Base-by-base conservation (phyloP, 768 basidiomycete genomes). In the Lentinus tigrinus region DNA sequence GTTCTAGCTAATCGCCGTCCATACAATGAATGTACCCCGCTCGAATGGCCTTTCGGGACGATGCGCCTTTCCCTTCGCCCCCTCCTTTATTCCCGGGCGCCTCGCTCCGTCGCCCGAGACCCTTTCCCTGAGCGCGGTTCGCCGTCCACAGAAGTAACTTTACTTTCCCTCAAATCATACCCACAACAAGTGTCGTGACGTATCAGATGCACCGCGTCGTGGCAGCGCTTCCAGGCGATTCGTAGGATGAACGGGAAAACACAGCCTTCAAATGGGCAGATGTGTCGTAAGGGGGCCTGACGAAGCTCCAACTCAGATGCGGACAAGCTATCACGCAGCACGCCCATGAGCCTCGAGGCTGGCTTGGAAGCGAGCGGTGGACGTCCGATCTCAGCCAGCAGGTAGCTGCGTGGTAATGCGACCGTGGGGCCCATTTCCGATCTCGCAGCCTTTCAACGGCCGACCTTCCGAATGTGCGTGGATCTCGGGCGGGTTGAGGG, bases 261-360 rank as follows among this genome's bases (percentile, higher is more conserved):
- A 13, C 13, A 46, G 43, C n/a, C 21, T 19, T 23, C 43, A 46
- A 46, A 46, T 26, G 24, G 43, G 44, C 54, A 21, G 40, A 24
- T 24, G 23, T 37, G 43, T 54, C 34, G 23, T 14, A 47, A 17
- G 39, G 31, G 23, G 14, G 47, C 24, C 19, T 23, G 47, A 17
- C 36, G 44, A 42, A 37, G 50, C 28, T 31, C 31, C 10, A 19
- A 52, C 44, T 44, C 44, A 19, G 34, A 21, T 42, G 54, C 58
- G 21, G 34, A 53, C 54, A 54, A 36, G 53, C 28, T 52, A 60
- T 60, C 58, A 60, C 58, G 58, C 58, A 60, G 53, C 58, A 40
- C 53, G 17, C 40, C 27, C 58, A 55, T 54, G 43, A 26, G 43
- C 43, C 43, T 46, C 43, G 52, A 49, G 58, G 53, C 54, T 39